Base-by-base conservation (phyloP, 345 rosid species). In the Populus deltoides region DNA sequence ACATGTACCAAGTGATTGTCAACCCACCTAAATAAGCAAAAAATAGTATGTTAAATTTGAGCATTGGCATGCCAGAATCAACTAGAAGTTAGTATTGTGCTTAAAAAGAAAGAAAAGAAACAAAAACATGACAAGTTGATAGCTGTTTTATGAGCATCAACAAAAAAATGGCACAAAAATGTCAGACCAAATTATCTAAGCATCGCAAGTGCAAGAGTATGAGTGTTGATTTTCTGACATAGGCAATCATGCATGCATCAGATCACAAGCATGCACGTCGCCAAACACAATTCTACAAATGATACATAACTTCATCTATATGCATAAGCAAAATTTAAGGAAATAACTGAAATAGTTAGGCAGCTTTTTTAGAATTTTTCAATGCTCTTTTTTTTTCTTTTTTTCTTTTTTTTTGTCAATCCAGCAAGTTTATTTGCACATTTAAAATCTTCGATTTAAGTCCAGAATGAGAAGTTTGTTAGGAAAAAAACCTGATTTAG, bases 1-100 rank as follows among this genome's bases (percentile, higher is more conserved):
- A 94, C 83, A 85, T 93, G 98, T 66, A 94, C 97, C 89, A 94
- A 86, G 85, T 91, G 97, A 86, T 89, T 86, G 82, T 94, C 95
- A 7, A 94, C 98, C 98, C 98, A 94, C 86, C 98, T 94, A 79
- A 69, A 82, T 67, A 61, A 39, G 43, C 68, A 35, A 82, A 29
- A 10, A 81, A 76, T 43, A 73, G 70, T 66, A 15, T 74, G 35
- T 59, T 4, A 41, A 43, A 8, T 61, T 12, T 16, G 3, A 53
- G 27, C 10, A 35, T 25, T 67, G 6, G 12, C 12, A 36, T 20
- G 62, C 62, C 5, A 31, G 39, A 20, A 66, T 29, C 68, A 66
- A 33, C 39, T 29, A 16, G 16, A 33, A 33, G 5, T 6, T 18
- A 66, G n/a, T 66, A 31, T 66, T 16, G 10, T 16, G 39, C 68